Conservation (phyloP, 306 rosid genomes). For the Cucurbita pepo region DNA sequence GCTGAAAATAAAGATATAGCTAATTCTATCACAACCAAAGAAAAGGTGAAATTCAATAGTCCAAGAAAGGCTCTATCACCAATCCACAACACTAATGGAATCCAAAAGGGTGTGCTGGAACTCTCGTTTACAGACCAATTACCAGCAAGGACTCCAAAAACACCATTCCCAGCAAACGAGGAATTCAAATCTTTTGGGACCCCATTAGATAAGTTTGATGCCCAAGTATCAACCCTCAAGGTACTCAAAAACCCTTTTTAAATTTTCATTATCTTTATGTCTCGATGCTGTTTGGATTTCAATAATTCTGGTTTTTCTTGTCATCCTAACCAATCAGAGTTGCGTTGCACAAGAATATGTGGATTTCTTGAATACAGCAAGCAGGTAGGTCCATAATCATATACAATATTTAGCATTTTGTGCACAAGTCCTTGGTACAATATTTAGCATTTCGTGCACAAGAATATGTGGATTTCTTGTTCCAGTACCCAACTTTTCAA, state of each 20-base stretch:
- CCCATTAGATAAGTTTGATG: conserved; percentile 54
- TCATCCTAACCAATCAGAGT: conserved; percentile 23
- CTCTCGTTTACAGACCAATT: conserved; percentile 7
- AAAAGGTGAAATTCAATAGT: conserved; percentile 10
- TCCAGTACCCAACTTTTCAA: neutral
- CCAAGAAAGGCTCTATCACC: conserved; percentile 58
- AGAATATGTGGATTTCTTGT: neutral
- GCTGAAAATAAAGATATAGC: conserved; percentile 24
- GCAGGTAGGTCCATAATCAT: conserved; percentile 38
- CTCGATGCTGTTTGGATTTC: neutral
- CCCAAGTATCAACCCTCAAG: conserved; percentile 49
- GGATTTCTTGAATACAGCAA: conserved; percentile 67
- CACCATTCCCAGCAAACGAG: conserved; percentile 21
- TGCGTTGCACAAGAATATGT: conserved; percentile 58
- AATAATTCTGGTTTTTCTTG: neutral
- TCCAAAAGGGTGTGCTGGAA: conserved; percentile 11
- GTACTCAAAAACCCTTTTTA: conserved; percentile 9
- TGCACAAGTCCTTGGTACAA: neutral
- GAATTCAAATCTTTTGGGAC: conserved; percentile 23
- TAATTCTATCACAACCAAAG: conserved; percentile 22
- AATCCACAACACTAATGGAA: conserved; percentile 23
- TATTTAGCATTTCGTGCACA: neutral
- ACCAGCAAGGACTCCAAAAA: conserved; percentile 19
- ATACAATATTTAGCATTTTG: neutral
- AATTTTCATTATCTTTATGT: neutral